phyloP scores from a whole-genome alignment of 2,329 filamentous ascomycete species.

The Chaetomiaceae sp. region DNA sequence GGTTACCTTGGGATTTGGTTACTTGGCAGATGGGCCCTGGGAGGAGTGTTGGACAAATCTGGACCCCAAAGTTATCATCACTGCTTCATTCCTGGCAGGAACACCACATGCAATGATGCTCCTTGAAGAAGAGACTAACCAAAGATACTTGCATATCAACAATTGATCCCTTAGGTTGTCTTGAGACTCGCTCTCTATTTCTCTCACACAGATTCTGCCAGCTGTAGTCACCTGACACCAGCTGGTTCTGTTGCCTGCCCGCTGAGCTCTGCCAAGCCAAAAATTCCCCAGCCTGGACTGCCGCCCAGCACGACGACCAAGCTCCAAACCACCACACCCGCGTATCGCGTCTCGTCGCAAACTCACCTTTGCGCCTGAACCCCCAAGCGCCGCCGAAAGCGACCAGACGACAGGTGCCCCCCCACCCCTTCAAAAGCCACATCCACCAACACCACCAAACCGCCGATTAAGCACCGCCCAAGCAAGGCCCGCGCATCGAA shows the following conservation, averaged over 20 bases:
- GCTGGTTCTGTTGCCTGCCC: conserved; percentile 4
- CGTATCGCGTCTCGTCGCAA: conserved; percentile 1
- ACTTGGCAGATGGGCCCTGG: conserved; percentile 1
- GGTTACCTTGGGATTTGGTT: background rate
- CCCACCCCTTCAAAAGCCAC: no score
- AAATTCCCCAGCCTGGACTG: conserved; percentile 11
- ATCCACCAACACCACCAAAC: background rate
- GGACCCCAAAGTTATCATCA: no score
- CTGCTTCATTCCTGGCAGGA: background rate
- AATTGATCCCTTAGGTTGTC: no score
- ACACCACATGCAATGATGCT: conserved; percentile 6
- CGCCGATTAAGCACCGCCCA: no score
- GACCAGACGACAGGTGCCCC: background rate
- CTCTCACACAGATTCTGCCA: background rate
- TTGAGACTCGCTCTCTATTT: background rate
- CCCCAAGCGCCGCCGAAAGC: background rate
- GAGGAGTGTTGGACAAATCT: background rate
- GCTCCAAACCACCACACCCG: background rate
- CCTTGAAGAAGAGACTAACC: no score
- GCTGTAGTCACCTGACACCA: background rate
- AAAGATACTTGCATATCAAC: no score
- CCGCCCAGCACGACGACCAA: background rate
- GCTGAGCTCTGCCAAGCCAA: conserved; percentile 16
- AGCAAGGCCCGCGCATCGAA: no score
- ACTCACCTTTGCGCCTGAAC: background rate